Conservation (phyloP, 306 rosid genomes). For the Malus fusca region DNA sequence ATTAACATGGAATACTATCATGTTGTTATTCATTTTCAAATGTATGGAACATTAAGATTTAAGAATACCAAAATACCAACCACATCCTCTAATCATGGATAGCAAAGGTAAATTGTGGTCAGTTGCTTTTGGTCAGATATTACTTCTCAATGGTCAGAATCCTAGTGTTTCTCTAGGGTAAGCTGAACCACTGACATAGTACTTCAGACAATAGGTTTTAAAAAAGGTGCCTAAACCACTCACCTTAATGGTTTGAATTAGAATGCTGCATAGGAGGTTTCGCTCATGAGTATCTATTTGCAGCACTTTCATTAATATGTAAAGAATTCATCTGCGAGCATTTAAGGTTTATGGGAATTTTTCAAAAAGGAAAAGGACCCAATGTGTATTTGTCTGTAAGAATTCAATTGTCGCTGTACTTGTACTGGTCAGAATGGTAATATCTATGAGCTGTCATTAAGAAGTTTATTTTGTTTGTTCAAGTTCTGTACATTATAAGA, state of each 20-base stretch:
- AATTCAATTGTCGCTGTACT: neutral
- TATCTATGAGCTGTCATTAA: neutral
- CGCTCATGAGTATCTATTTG: neutral
- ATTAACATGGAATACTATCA: neutral
- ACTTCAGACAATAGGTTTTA: neutral
- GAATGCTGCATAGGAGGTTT: neutral
- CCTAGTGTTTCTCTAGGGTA: neutral
- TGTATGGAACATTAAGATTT: neutral
- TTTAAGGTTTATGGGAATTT: neutral
- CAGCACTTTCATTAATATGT: neutral
- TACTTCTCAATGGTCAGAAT: neutral
- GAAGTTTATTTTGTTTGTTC: neutral
- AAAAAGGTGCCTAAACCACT: neutral
- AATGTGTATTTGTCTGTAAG: neutral
- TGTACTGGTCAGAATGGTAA: neutral
- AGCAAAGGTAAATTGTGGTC: neutral
- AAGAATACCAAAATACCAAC: neutral
- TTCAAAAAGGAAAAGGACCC: too few species aligned
- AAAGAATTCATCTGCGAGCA: neutral
- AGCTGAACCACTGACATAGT: neutral
- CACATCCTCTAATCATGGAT: neutral
- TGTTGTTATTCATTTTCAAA: neutral
- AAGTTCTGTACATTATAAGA: neutral
- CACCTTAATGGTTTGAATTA: neutral
- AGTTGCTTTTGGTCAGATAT: neutral